Conservation (phyloP, 208 protist species). For the Leishmania braziliensis region DNA sequence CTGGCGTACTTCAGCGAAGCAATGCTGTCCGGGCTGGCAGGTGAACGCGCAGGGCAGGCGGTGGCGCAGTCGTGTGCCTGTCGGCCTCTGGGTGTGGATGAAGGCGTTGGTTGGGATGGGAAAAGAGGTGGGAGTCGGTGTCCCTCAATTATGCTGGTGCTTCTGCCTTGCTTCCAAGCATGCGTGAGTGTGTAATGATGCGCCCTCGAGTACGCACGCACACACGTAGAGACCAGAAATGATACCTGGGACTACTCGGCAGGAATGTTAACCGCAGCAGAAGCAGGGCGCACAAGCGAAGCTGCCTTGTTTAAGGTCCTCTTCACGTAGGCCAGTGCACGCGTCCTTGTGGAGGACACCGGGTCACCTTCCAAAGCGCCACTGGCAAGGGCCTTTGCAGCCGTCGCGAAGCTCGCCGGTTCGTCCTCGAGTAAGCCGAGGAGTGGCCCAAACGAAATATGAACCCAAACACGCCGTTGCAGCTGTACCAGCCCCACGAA, state of each 20-base stretch:
- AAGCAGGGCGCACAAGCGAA: background rate
- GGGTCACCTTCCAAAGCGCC: background rate
- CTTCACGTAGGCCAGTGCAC: background rate
- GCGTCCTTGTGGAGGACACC: background rate
- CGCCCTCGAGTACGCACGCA: background rate
- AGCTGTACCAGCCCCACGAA: slow-evolving; percentile 42
- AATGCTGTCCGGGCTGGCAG: background rate
- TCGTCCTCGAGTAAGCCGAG: background rate
- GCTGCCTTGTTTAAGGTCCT: background rate
- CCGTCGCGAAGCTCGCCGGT: background rate
- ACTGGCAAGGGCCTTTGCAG: too few relatives aligned
- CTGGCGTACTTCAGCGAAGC: background rate
- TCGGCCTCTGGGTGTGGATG: background rate
- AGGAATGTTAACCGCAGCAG: background rate
- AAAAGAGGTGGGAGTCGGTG: background rate
- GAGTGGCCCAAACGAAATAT: slow-evolving; percentile 20
- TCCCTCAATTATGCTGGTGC: background rate
- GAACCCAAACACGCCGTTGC: slow-evolving; percentile 45
- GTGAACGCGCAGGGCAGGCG: background rate
- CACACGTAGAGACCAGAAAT: background rate
- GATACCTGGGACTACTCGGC: background rate
- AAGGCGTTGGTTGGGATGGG: background rate
- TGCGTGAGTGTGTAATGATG: background rate
- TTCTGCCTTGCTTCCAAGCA: too few relatives aligned
- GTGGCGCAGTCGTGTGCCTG: too few relatives aligned